Conservation (phyloP, 495 filamentous ascomycete species). For the Daldinia vernicosa region DNA sequence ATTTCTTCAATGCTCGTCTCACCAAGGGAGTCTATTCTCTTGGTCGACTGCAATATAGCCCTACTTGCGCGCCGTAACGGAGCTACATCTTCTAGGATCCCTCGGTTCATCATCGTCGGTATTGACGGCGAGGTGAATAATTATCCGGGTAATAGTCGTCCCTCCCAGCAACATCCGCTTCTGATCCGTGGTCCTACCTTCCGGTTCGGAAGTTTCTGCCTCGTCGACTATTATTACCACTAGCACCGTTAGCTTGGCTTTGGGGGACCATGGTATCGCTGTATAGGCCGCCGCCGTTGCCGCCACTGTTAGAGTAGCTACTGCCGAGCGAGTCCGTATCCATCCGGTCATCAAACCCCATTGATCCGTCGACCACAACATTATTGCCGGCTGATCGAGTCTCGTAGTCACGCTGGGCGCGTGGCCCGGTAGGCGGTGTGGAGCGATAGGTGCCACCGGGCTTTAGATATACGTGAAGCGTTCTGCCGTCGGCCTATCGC, state of each 20-base stretch:
- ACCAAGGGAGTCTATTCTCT: neutral
- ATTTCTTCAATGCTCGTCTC: neutral
- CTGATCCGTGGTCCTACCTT: slow-evolving; percentile 19
- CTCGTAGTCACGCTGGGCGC: slow-evolving; percentile 52
- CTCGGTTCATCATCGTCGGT: neutral
- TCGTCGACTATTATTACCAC: slow-evolving; percentile 39
- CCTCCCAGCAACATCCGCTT: neutral
- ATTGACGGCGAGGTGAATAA: neutral
- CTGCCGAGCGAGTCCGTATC: slow-evolving; percentile 51
- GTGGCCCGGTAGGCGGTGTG: slow-evolving; percentile 41
- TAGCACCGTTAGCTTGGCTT: slow-evolving; percentile 17
- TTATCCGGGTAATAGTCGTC: neutral
- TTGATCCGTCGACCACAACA: slow-evolving; percentile 66
- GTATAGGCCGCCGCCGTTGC: slow-evolving; percentile 50
- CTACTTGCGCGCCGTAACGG: neutral
- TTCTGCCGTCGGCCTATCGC: slow-evolving; percentile 81
- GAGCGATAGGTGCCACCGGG: slow-evolving; percentile 49
- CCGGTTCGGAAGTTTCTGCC: slow-evolving; percentile 49
- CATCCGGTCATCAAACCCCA: slow-evolving; percentile 68
- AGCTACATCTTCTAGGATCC: neutral
- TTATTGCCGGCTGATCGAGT: slow-evolving; percentile 54
- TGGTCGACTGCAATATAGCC: neutral
- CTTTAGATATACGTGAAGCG: slow-evolving; percentile 80
- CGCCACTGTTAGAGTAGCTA: slow-evolving; percentile 37
- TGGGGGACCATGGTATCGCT: slow-evolving; percentile 52